These are phyloP conservation scores for Micractinium conductrix DNA, from an alignment of 139 green algal species.

Conservation along the genomic window DNA sequence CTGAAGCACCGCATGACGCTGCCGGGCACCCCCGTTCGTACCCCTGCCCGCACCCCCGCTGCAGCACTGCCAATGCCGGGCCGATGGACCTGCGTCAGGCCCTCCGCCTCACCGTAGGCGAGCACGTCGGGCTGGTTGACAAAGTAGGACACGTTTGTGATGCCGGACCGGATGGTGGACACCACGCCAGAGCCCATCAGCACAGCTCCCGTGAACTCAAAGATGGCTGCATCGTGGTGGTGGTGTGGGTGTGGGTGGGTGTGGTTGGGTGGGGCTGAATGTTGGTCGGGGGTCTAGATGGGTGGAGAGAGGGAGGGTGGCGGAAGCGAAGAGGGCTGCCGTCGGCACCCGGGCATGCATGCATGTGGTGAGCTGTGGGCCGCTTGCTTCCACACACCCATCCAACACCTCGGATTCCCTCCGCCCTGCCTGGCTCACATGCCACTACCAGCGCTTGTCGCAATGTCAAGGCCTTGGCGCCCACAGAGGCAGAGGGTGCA, in stretches of 20 bases:
- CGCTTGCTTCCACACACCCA: too few relatives aligned
- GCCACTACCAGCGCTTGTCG: constrained; percentile 39
- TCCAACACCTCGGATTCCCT: too few relatives aligned
- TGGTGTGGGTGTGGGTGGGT: too few relatives aligned
- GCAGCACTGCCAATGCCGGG: too few relatives aligned
- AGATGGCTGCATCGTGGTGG: constrained; percentile 41
- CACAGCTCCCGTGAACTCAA: constrained; percentile 46
- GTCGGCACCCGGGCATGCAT: not conserved
- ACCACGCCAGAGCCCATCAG: constrained; percentile 54
- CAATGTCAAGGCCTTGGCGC: constrained; percentile 42
- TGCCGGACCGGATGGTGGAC: constrained; percentile 48
- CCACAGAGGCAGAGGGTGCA: constrained; percentile 42
- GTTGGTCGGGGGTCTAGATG: too few relatives aligned
- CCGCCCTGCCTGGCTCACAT: not conserved
- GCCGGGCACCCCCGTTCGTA: not conserved
- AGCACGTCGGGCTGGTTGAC: constrained; percentile 41
- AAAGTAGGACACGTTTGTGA: constrained; percentile 45
- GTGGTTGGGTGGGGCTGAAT: too few relatives aligned
- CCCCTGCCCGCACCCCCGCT: too few relatives aligned
- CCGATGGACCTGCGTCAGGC: too few relatives aligned
- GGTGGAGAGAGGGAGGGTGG: too few relatives aligned
- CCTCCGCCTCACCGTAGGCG: constrained; percentile 19
- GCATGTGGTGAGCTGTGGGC: not conserved
- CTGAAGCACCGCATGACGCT: too few relatives aligned
- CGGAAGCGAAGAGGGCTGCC: too few relatives aligned